A percentile compares a stretch with the other conserved stretches of the same genome.
phyloP scores from a whole-genome alignment of 495 filamentous ascomycete genomes.

The Aspergillus cavernicola region DNA sequence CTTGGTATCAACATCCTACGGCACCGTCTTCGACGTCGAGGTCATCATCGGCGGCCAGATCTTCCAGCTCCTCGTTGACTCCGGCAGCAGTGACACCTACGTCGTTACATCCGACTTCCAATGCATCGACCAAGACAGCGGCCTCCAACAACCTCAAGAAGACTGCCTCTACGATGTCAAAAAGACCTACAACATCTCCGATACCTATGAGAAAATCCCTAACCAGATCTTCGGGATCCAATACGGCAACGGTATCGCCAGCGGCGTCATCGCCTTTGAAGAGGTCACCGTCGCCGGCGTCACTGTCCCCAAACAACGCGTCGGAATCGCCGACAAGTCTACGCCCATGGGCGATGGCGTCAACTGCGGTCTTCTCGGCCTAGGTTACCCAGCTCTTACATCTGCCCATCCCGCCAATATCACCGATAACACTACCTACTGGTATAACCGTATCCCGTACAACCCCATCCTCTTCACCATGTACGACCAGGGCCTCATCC shows the following conservation, averaged over 20 bases:
- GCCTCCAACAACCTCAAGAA: slow-evolving; percentile 35
- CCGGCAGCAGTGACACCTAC: slow-evolving; percentile 61
- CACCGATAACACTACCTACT: slow-evolving; percentile 27
- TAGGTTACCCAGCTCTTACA: slow-evolving; percentile 53
- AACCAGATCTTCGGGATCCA: slow-evolving; percentile 54
- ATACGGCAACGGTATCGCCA: slow-evolving; percentile 55
- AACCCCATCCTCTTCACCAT: slow-evolving; percentile 56
- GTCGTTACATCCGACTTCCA: slow-evolving; percentile 43
- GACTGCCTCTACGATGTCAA: slow-evolving; percentile 42
- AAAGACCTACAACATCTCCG: slow-evolving; percentile 40
- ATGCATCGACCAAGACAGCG: slow-evolving; percentile 40
- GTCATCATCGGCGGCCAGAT: slow-evolving; percentile 27
- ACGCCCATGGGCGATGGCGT: slow-evolving; percentile 46
- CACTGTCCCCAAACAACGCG: slow-evolving; percentile 47
- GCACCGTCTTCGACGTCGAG: slow-evolving; percentile 5
- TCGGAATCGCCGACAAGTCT: slow-evolving; percentile 48
- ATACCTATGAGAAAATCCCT: slow-evolving; percentile 38
- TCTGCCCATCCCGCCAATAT: slow-evolving; percentile 25
- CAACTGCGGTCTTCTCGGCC: slow-evolving; percentile 51
- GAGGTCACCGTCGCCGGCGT: slow-evolving; percentile 52
- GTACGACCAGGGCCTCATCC: slow-evolving; percentile 46
- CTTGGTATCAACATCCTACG: background rate
- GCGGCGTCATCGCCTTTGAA: slow-evolving; percentile 55
- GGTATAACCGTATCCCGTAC: slow-evolving; percentile 40
- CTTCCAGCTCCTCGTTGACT: slow-evolving; percentile 55